Conservation (phyloP, 106 monocot species). For the Chionographis japonica region DNA sequence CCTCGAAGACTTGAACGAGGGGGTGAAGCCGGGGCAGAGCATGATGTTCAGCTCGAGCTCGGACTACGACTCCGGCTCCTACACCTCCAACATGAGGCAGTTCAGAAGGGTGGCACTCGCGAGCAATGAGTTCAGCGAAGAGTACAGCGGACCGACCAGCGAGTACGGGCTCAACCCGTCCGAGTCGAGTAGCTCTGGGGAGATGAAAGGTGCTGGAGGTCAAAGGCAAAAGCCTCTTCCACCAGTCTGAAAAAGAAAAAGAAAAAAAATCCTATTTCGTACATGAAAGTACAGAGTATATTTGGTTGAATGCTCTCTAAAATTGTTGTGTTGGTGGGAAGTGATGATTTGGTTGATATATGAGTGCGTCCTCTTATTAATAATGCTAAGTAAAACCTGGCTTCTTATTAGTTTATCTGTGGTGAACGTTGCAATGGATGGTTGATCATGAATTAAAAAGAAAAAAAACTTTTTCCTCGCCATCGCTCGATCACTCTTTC, state of each 20-base stretch:
- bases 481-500: too few species aligned
- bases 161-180: conserved; percentile 42
- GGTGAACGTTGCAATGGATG: too few species aligned
- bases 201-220: neutral
- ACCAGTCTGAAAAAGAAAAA: neutral
- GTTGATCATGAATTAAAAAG: too few species aligned
- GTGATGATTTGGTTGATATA: too few species aligned
- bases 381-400: too few species aligned
- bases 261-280: neutral
- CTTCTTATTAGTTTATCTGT: too few species aligned
- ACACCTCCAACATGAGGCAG: conserved; percentile 44
- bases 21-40: conserved; percentile 50
- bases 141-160: conserved; percentile 39
- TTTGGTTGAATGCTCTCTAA: too few species aligned
- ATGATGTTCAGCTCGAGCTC: conserved; percentile 38
- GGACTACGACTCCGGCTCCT: conserved; percentile 45
- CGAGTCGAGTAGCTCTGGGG: conserved; percentile 27
- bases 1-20: conserved; percentile 60
- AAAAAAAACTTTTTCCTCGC: too few species aligned
- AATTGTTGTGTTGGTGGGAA: too few species aligned
- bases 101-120: conserved; percentile 38
- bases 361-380: too few species aligned
- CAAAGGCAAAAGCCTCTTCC: conserved; percentile 2
- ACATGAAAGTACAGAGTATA: too few species aligned
- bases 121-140: conserved; percentile 38